Percentiles rank a stretch among this genome's conserved stretches.
phyloP scores from a whole-genome alignment of 768 basidiomycete species.

The Leccinum aurantiacum region DNA sequence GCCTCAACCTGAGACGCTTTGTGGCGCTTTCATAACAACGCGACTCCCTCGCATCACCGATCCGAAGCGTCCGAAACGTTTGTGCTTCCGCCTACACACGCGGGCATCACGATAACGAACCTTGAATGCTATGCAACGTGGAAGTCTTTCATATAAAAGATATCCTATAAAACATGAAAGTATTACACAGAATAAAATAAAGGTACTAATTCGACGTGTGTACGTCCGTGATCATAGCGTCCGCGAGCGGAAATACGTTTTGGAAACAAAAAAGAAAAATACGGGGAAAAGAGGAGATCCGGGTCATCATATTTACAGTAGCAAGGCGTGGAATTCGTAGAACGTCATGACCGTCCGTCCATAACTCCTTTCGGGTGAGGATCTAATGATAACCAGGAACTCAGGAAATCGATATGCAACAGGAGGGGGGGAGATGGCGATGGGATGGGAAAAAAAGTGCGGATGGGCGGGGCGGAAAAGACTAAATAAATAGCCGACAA shows the following conservation, averaged over 20 bases:
- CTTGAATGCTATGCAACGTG: not conserved
- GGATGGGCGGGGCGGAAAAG: not conserved
- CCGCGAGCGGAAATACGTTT: not conserved
- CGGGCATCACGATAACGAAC: not conserved
- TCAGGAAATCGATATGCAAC: not conserved
- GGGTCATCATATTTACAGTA: not conserved
- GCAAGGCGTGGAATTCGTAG: not conserved
- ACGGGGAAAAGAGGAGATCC: not conserved
- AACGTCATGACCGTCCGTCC: not conserved
- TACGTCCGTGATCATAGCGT: not conserved
- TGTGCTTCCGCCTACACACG: not conserved
- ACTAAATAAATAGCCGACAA: not conserved
- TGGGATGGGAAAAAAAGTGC: not conserved
- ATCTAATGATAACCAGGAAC: not conserved
- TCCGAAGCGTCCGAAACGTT: not conserved
- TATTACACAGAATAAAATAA: not conserved
- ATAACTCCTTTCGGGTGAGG: not conserved
- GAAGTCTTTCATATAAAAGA: not conserved
- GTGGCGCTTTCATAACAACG: not conserved
- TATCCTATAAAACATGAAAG: not conserved
- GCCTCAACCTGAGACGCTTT: not conserved
- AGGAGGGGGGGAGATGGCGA: not conserved
- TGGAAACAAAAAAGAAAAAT: not conserved
- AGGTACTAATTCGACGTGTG: not conserved
- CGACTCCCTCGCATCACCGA: not conserved